phyloP scores from a whole-genome alignment of 1,284 basidiomycete species.

The Boletus semigastroideus region DNA sequence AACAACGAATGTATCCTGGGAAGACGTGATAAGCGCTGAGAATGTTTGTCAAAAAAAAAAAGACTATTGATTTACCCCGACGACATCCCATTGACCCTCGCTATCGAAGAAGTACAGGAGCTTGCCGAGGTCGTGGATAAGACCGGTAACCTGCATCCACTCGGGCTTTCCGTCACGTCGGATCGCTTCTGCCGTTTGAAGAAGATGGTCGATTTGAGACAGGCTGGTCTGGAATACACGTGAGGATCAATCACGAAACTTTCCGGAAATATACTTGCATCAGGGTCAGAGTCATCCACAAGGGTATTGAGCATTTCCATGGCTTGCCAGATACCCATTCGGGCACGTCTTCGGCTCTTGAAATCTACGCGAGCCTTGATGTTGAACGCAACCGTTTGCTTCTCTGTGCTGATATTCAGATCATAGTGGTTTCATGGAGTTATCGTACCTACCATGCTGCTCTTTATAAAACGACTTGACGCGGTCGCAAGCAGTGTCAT shows the following conservation, averaged over 20 bases:
- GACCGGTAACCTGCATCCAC: conserved; percentile 88
- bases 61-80: conserved; percentile 53
- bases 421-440: background rate
- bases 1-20: conserved; percentile 83
- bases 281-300: conserved; percentile 87
- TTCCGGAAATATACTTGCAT: conserved; percentile 47
- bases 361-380: conserved; percentile 73
- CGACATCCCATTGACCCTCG: conserved; percentile 90
- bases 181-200: conserved; percentile 92
- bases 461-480: conserved; percentile 88
- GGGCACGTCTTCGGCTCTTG: conserved; percentile 59
- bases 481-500: conserved; percentile 79
- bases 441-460: conserved; percentile 64
- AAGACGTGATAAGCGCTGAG: conserved; percentile 14
- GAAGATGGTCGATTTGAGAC: conserved; percentile 87
- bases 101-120: conserved; percentile 80
- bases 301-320: conserved; percentile 89
- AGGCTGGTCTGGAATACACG: conserved; percentile 55
- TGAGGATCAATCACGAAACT: conserved; percentile 11
- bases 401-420: conserved; percentile 47
- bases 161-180: conserved; percentile 86
- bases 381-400: conserved; percentile 88
- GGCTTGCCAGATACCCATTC: conserved; percentile 88
- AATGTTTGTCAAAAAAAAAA: background rate
- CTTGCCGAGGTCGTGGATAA: conserved; percentile 89